phyloP scores from a whole-genome alignment of 164 flowering plant species.

The Stephania japonica region DNA sequence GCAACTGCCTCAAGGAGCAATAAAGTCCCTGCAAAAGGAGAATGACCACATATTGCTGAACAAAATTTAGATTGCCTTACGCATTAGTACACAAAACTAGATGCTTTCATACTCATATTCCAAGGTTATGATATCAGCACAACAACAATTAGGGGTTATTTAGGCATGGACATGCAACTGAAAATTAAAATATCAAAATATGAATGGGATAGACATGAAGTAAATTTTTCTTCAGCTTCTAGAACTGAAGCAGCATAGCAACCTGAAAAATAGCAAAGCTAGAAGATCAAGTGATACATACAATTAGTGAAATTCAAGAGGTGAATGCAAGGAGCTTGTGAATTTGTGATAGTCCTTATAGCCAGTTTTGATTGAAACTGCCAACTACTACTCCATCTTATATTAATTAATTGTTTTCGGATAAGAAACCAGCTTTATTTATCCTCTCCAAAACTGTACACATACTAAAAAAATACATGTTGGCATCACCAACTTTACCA shows the following conservation, averaged over 20 bases:
- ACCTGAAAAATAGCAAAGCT: neutral
- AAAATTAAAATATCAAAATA: neutral
- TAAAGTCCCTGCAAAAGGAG: conserved; percentile 58
- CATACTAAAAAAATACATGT: neutral
- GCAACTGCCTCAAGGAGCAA: conserved; percentile 88
- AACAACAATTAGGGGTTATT: neutral
- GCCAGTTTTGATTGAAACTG: too few species aligned
- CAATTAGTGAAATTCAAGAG: neutral
- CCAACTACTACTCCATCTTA: too few species aligned
- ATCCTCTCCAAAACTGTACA: neutral
- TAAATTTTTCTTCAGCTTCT: neutral
- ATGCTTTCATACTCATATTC: neutral
- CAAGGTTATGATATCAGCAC: neutral
- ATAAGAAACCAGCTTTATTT: neutral
- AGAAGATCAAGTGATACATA: neutral
- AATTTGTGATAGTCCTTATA: too few species aligned
- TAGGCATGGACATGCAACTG: neutral
- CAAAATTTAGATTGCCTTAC: neutral
- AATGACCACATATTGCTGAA: conserved; percentile 1
- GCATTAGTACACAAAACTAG: neutral
- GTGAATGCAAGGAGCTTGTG: neutral
- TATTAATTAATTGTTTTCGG: too few species aligned
- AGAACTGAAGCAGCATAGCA: neutral
- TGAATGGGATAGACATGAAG: neutral
- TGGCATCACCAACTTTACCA: neutral